Percentiles rank a stretch among this genome's conserved stretches.
phyloP scores from a whole-genome alignment of 2,329 filamentous ascomycete genomes.

The Calonectria montana region DNA sequence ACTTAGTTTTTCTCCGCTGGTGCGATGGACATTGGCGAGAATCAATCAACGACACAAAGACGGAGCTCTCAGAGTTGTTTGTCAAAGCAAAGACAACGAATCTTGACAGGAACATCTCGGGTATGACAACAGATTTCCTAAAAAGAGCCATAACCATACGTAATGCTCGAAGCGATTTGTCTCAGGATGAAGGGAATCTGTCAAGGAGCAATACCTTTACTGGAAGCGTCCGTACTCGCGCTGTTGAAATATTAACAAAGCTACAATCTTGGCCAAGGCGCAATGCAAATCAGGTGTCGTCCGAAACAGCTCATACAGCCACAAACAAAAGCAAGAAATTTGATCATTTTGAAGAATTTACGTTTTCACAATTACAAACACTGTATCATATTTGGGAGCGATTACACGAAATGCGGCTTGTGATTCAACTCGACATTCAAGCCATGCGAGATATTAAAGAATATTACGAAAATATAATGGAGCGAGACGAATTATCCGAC shows the following conservation, averaged over 20 bases:
- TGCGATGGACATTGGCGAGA: slow-evolving; percentile 26
- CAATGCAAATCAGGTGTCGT: too few relatives aligned
- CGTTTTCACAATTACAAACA: slow-evolving; percentile 12
- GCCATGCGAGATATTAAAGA: slow-evolving; percentile 16
- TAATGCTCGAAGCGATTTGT: background rate
- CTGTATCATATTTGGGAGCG: slow-evolving; percentile 16
- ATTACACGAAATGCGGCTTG: slow-evolving; percentile 15
- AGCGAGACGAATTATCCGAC: background rate
- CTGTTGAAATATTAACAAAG: background rate
- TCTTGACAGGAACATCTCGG: background rate
- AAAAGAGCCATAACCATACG: background rate
- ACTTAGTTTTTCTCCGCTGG: slow-evolving; percentile 20
- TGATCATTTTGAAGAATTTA: slow-evolving; percentile 10
- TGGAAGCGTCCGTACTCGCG: background rate
- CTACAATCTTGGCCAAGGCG: background rate
- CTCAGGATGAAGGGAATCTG: too few relatives aligned
- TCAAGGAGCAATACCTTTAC: background rate
- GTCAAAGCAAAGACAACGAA: slow-evolving; percentile 19
- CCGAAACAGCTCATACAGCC: background rate
- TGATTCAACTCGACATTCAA: slow-evolving; percentile 23
- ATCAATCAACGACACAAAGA: slow-evolving; percentile 25
- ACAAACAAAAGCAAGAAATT: background rate
- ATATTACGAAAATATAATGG: slow-evolving; percentile 7
- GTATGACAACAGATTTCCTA: background rate
- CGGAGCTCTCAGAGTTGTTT: slow-evolving; percentile 4